Base-by-base conservation (phyloP, 2,329 filamentous ascomycete genomes). In the Exutisphaerella laricina region DNA sequence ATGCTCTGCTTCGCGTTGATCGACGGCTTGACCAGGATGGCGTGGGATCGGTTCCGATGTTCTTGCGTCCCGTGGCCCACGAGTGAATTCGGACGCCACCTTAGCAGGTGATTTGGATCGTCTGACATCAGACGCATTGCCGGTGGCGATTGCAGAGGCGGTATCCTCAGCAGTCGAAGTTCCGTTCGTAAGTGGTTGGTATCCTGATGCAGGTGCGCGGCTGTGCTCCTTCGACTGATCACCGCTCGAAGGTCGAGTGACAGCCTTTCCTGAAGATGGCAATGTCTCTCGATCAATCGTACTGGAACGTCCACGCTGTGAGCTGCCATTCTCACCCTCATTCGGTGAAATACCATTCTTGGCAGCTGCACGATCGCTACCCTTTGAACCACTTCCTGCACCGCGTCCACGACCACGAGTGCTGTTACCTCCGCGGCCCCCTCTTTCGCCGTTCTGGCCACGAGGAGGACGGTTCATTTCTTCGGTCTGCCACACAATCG, bases 401-500 rank as follows among this genome's bases (percentile, higher is more conserved):
- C 68, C 68, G 38, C 58, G 58, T 54, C 69, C 62, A 48, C 73
- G 67, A 46, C 69, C 65, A 49, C 52, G 62, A 45, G 58, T 57
- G 45, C 74, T 72, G 51, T 75, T 67, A 45, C 77, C 73, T 55
- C 74, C 74, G 59, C 79, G 75, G 42, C 73, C 67, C 40, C 72
- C 66, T 56, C 76, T 70, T 48, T 78, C 74, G 40, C 76, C 75
- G 55, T 75, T 40, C 28, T 34, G 35, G 14, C 51, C 47, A 13
- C 51, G 48, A 26, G 54, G 47, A 14, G 43, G 43, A 26, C 51
- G 49, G 21, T 53, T 52, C 43, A 58, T 58, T 32, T 54, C 53
- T 31, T 55, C 87, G 1, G 92, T 96, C 62, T 87, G 84, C 66
- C 94, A 97, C 45, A 82, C 82, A 36, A 92, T 88, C 10, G 80